These are phyloP conservation scores for Papiliotrema nemorosa DNA, from an alignment of 1,284 basidiomycete genomes.

Conservation along the genomic window DNA sequence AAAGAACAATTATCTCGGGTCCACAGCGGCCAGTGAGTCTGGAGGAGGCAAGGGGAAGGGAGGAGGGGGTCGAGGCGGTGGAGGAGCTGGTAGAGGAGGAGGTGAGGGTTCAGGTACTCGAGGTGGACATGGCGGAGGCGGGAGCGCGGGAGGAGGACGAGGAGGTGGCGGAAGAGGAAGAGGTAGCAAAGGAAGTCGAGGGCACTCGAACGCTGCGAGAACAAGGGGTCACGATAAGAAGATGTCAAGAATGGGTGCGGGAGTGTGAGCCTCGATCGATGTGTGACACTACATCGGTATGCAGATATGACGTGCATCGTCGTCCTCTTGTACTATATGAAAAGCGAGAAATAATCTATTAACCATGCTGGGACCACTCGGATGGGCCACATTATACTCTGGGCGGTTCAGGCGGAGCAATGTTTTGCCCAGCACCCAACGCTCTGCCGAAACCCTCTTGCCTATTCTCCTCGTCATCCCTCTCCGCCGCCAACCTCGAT, in stretches of 20 bases:
- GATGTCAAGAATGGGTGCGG: constrained; percentile 45
- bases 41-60: constrained; percentile 10
- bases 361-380: no score
- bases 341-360: no score
- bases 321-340: no score
- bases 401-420: constrained; percentile 20
- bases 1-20: constrained; percentile 8
- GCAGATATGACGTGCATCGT: no score
- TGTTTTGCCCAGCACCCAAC: constrained; percentile 18
- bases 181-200: constrained; percentile 42
- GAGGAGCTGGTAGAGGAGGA: constrained; percentile 9
- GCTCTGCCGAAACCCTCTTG: constrained; percentile 9
- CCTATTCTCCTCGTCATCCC: not conserved
- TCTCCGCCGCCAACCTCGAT: not conserved
- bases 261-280: constrained; percentile 8
- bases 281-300: no score
- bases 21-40: constrained; percentile 4
- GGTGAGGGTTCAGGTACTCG: constrained; percentile 5
- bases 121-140: constrained; percentile 17
- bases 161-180: constrained; percentile 30
- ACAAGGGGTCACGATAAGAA: constrained; percentile 49
- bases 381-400: no score
- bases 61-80: constrained; percentile 8
- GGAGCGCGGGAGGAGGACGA: constrained; percentile 21
- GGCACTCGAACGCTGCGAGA: constrained; percentile 47